A percentile compares a stretch with the other conserved stretches of the same genome.
Conservation (phyloP, 352 stramenopile genomes). For the Phytophthora podocarpi region DNA sequence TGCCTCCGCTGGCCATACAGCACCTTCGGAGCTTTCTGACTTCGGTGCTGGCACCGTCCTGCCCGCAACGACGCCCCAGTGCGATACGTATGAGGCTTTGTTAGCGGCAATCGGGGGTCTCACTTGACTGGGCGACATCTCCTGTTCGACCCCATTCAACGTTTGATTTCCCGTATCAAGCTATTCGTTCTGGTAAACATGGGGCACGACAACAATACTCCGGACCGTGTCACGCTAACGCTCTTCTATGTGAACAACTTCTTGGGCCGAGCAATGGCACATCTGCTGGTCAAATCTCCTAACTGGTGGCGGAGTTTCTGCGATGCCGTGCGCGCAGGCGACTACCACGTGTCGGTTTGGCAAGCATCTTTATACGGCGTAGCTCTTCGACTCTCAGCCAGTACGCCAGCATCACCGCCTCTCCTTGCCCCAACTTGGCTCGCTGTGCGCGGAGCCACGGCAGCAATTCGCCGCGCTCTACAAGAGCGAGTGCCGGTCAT, state of each 20-base stretch:
- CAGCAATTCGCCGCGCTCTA: neutral
- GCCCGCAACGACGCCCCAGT: neutral
- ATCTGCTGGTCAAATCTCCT: neutral
- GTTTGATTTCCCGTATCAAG: neutral
- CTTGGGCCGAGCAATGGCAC: neutral
- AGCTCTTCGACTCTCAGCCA: neutral
- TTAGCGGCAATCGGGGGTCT: neutral
- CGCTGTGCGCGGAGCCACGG: neutral
- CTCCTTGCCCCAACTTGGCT: too few relatives aligned
- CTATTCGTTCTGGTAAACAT: neutral
- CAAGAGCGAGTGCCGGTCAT: neutral
- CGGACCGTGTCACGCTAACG: neutral
- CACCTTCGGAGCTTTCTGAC: slow-evolving; percentile 1
- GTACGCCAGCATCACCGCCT: neutral
- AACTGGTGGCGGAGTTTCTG: neutral
- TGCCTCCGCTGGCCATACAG: neutral
- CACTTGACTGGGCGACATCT: neutral
- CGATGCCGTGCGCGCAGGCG: slow-evolving; percentile 1
- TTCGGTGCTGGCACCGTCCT: neutral
- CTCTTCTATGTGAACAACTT: neutral
- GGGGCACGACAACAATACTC: neutral
- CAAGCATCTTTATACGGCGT: neutral
- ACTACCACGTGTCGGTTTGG: neutral
- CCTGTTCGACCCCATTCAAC: neutral
- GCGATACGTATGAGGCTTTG: neutral